These are phyloP conservation scores for Cercospora zeae-maydis DNA, from an alignment of 2,329 filamentous ascomycete genomes.

Conservation along the genomic window DNA sequence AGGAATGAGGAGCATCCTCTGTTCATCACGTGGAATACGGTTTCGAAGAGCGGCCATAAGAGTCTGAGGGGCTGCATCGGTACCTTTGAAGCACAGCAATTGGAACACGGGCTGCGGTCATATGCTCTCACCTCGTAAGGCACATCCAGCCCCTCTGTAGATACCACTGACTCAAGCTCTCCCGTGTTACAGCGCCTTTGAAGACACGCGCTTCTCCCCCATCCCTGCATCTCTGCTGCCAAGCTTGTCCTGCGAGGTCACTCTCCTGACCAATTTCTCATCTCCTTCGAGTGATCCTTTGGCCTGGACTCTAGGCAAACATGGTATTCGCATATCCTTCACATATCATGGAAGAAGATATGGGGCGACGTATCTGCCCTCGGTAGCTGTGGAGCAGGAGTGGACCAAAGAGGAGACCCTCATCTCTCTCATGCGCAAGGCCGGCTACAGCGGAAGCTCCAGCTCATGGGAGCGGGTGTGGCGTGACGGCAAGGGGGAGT, in stretches of 20 bases:
- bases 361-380: slow-evolving; percentile 85
- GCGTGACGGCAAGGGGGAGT: slow-evolving; percentile 68
- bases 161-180: neutral
- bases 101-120: slow-evolving; percentile 67
- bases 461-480: slow-evolving; percentile 54
- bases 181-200: slow-evolving; percentile 51
- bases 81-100: slow-evolving; percentile 76
- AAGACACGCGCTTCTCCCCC: slow-evolving; percentile 60
- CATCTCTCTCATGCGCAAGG: slow-evolving; percentile 87
- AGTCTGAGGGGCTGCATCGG: slow-evolving; percentile 90
- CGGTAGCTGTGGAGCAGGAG: slow-evolving; percentile 86
- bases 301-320: slow-evolving; percentile 82
- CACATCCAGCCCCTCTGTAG: neutral
- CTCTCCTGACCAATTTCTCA: slow-evolving; percentile 62
- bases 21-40: slow-evolving; percentile 91
- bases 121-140: slow-evolving; percentile 76
- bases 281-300: slow-evolving; percentile 60
- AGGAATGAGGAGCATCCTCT: slow-evolving; percentile 57
- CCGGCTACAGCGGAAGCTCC: slow-evolving; percentile 71
- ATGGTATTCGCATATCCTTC: slow-evolving; percentile 86
- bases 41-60: slow-evolving; percentile 59
- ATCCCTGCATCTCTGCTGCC: slow-evolving; percentile 64
- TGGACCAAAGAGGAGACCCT: slow-evolving; percentile 94
- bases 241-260: slow-evolving; percentile 72
- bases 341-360: slow-evolving; percentile 67